Evolutionary conservation across 768 basidiomycete genomes (phyloP).

Genomic region (Tremella yokohamensis): DNA sequence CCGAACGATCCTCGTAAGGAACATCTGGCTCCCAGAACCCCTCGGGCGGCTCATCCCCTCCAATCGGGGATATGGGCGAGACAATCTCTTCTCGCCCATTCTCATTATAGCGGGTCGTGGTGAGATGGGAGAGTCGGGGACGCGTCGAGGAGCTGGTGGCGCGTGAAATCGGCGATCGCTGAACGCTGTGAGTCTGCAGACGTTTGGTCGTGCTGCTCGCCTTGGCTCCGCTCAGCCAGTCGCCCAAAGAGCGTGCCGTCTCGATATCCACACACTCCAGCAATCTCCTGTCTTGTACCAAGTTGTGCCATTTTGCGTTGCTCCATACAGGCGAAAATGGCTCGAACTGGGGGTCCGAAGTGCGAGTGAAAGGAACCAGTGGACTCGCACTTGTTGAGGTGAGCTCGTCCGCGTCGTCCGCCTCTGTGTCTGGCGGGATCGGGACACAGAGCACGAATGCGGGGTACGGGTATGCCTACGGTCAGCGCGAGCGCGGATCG

Average conservation of each 20-base stretch:
- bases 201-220: conserved; percentile 6
- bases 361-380: conserved; percentile 25
- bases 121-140: background rate
- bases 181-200: background rate
- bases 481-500: background rate
- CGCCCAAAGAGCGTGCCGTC: conserved; percentile 33
- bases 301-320: conserved; percentile 34
- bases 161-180: no score
- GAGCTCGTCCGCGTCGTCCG: conserved; percentile 18
- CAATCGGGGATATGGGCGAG: background rate
- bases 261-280: conserved; percentile 37
- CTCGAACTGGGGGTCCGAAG: conserved; percentile 13
- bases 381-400: conserved; percentile 9
- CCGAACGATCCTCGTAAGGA: conserved; percentile 33
- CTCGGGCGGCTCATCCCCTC: conserved; percentile 10
- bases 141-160: background rate
- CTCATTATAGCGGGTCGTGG: conserved; percentile 1
- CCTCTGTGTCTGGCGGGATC: conserved; percentile 25
- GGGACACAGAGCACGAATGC: conserved; percentile 33
- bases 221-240: conserved; percentile 42
- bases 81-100: background rate
- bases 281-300: conserved; percentile 25
- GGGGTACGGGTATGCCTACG: conserved; percentile 27
- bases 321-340: conserved; percentile 34
- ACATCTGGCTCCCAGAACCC: conserved; percentile 42